phyloP scores from a whole-genome alignment of 2,329 filamentous ascomycete species.

The Zymoseptoria tritici region DNA sequence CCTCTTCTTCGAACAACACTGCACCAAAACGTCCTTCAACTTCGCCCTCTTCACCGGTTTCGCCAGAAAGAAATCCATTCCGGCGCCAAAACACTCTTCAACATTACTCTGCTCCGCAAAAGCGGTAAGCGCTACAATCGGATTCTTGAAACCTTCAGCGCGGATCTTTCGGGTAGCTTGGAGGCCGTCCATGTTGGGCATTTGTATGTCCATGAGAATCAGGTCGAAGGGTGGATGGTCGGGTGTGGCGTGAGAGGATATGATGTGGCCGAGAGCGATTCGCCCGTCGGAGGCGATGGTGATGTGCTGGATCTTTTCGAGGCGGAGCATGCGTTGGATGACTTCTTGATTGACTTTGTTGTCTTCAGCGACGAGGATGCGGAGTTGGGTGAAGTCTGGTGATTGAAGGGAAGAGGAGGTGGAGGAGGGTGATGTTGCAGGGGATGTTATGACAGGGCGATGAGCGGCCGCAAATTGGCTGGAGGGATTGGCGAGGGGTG shows the following conservation, averaged over 20 bases:
- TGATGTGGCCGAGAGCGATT: constrained; percentile 80
- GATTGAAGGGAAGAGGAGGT: not conserved
- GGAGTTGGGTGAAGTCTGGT: constrained; percentile 21
- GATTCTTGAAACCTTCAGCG: constrained; percentile 75
- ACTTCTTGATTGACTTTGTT: constrained; percentile 59
- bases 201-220: constrained; percentile 57
- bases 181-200: constrained; percentile 9
- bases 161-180: constrained; percentile 61
- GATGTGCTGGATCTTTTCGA: constrained; percentile 77
- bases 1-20: not conserved
- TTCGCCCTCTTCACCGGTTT: constrained; percentile 50
- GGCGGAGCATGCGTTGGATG: constrained; percentile 58
- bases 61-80: constrained; percentile 81
- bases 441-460: not conserved
- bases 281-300: constrained; percentile 60
- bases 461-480: not conserved
- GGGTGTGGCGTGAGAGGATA: constrained; percentile 61
- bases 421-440: not conserved
- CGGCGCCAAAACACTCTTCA: constrained; percentile 59
- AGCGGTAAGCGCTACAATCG: constrained; percentile 46
- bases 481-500: not conserved
- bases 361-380: constrained; percentile 79
- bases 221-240: constrained; percentile 65
- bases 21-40: not conserved
- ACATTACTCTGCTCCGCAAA: constrained; percentile 5